phyloP scores from a whole-genome alignment of 768 basidiomycete species.

The Naganishia antarctica region DNA sequence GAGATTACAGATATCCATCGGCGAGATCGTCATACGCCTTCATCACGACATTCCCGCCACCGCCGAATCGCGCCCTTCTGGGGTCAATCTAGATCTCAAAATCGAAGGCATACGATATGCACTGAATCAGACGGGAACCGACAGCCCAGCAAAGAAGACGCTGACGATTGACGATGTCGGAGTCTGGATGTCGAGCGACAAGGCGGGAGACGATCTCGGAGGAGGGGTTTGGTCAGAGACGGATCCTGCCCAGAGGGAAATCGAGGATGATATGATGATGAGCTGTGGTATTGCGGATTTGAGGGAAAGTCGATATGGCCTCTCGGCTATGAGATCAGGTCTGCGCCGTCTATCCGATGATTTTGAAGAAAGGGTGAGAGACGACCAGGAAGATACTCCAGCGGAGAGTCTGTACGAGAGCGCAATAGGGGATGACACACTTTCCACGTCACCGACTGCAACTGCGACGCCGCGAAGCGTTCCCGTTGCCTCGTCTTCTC shows the following conservation, averaged over 20 bases:
- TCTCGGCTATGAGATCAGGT: background rate
- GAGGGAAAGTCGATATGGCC: slow-evolving; percentile 34
- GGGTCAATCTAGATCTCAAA: slow-evolving; percentile 37
- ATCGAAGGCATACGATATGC: slow-evolving; percentile 39
- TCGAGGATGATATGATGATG: slow-evolving; percentile 44
- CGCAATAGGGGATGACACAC: slow-evolving; percentile 30
- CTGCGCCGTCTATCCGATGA: background rate
- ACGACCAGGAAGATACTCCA: background rate
- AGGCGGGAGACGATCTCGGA: background rate
- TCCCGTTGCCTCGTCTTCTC: too few relatives aligned
- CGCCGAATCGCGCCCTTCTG: slow-evolving; percentile 16
- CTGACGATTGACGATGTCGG: slow-evolving; percentile 1
- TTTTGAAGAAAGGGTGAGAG: background rate
- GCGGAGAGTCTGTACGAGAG: slow-evolving; percentile 21
- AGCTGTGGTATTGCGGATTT: slow-evolving; percentile 50
- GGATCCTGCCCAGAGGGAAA: slow-evolving; percentile 35
- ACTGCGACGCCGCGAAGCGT: background rate
- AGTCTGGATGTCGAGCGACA: slow-evolving; percentile 2
- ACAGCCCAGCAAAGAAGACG: background rate
- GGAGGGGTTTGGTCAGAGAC: background rate
- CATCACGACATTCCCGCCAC: slow-evolving; percentile 27
- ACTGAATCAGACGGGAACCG: background rate
- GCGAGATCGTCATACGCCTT: slow-evolving; percentile 37
- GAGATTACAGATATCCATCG: slow-evolving; percentile 44
- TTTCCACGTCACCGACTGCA: slow-evolving; percentile 56